Base-by-base conservation (phyloP, 345 rosid species). In the Populus tremula region DNA sequence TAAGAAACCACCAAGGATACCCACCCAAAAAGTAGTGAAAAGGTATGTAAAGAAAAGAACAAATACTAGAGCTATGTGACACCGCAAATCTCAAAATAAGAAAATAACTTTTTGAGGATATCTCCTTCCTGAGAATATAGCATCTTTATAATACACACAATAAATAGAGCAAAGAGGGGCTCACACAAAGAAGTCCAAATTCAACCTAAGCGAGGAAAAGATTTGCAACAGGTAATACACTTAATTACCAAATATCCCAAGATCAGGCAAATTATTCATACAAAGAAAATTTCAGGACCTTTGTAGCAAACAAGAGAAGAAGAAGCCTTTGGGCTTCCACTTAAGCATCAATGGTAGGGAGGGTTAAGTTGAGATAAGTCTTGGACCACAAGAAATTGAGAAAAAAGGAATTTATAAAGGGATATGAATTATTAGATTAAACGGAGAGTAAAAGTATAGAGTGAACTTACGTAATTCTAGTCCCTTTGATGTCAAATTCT, bases 401-500 rank as follows among this genome's bases (percentile, higher is more conserved):
- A 50, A 20, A 50, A 50, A 50, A 50, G 56, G 21, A 50, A 14
- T 49, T 14, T 16, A 66, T 10, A 66, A 47, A 65, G 20, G 35
- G 8, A 33, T 14, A 16, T 4, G 13, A 47, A 13, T 11, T 71
- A 35, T 2, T n/a, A 53, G 36, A 65, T n/a, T 11, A 20, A 61
- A 65, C 17, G 8, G 2, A 43, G 25, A 25, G 4, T 2, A 43
- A 56, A 20, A 20, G 2, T 29, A 18, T 5, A 72, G 72, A 25
- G 39, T 39, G 64, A 87, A 82, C 97, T 89, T 88, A 93, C 98
- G 50, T 83, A 61, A 95, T 84, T 62, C 93, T 85, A 77, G 94
- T 91, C 79, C 89, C 91, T 38, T 92, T 81, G 72, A 89, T 84
- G 83, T 93, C 97, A 78, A 95, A 95, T 85, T 95, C 99, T 82